Evolutionary conservation across 305 asterid species (phyloP).

Genomic region (Fraxinus albicans): DNA sequence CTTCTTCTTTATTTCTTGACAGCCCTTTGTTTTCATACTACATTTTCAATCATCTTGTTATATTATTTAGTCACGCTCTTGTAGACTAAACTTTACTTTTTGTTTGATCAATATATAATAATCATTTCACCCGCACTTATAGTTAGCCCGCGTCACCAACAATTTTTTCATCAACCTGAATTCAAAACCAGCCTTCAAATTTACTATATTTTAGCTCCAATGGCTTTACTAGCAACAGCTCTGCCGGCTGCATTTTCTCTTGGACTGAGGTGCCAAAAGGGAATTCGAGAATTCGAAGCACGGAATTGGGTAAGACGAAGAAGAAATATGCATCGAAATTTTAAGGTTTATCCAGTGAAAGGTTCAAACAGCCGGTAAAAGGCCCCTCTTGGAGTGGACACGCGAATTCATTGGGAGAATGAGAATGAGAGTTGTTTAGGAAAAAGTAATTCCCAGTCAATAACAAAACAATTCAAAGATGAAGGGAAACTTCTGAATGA

Average conservation of each 20-base stretch:
- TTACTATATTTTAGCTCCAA: constrained; percentile 22
- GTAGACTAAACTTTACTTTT: too few species aligned
- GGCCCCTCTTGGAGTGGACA: constrained; percentile 71
- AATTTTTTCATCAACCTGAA: not conserved
- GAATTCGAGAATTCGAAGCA: constrained; percentile 26
- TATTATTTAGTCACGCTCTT: too few species aligned
- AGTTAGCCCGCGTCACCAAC: too few species aligned
- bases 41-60: too few species aligned
- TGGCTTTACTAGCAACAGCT: constrained; percentile 63
- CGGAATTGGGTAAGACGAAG: constrained; percentile 10
- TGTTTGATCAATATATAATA: too few species aligned
- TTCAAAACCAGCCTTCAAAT: constrained; percentile 22
- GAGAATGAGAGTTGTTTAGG: constrained; percentile 89
- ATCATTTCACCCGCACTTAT: too few species aligned
- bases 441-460: constrained; percentile 37
- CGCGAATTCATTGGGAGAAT: constrained; percentile 82
- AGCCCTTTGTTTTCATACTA: too few species aligned
- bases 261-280: constrained; percentile 32
- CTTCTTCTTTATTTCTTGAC: too few species aligned
- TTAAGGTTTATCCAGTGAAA: constrained; percentile 37
- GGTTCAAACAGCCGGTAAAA: constrained; percentile 36
- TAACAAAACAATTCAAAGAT: constrained; percentile 38
- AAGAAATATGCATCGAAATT: constrained; percentile 15
- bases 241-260: constrained; percentile 48
- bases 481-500: constrained; percentile 53